Conservation (phyloP, 2,329 filamentous ascomycete genomes). For the Colletotrichum gloeosporioides region DNA sequence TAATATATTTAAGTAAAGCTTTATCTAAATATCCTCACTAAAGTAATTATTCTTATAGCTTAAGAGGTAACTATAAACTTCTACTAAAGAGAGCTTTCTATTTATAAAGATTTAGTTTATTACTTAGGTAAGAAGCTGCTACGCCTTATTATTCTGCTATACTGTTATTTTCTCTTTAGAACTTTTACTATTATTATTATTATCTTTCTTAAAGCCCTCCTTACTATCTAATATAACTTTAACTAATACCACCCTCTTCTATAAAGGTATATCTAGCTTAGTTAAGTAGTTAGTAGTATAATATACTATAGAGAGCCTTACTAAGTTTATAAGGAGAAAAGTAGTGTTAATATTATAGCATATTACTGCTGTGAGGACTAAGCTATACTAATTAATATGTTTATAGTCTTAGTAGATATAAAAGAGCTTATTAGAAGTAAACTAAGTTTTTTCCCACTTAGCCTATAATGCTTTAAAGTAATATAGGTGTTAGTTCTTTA, state of each 20-base stretch:
- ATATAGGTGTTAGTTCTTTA: not conserved
- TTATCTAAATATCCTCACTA: not conserved
- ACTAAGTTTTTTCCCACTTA: not conserved
- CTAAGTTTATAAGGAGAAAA: not conserved
- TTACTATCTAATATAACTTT: not conserved
- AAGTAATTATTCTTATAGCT: not conserved
- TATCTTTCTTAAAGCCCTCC: too few relatives aligned
- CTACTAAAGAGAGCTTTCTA: not conserved
- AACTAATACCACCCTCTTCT: not conserved
- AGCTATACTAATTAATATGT: not conserved
- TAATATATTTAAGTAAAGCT: not conserved
- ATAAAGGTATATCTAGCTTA: not conserved
- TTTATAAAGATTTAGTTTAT: not conserved
- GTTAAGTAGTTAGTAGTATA: not conserved
- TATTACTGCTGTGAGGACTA: not conserved
- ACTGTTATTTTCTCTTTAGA: not conserved
- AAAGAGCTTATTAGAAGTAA: not conserved
- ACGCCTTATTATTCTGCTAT: not conserved
- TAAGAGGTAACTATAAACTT: not conserved
- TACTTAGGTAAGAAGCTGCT: not conserved
- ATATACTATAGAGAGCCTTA: not conserved
- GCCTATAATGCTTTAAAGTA: not conserved
- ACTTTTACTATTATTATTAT: not conserved
- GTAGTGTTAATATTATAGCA: not conserved
- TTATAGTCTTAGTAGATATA: not conserved